Evolutionary conservation across 352 stramenopile genomes (phyloP).

Genomic region (Phytophthora capsici): DNA sequence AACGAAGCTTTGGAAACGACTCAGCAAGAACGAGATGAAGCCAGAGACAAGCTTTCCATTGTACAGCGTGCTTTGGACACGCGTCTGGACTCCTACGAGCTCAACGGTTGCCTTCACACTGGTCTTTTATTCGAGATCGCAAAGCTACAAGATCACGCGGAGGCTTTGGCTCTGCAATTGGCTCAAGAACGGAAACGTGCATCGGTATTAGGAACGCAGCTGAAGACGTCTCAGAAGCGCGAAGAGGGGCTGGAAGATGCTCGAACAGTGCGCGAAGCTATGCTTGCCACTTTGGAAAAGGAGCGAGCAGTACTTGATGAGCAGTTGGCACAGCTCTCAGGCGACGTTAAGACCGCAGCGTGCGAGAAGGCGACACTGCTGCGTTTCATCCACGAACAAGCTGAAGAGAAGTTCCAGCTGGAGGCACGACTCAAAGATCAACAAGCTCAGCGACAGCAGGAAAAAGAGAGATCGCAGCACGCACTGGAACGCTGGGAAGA

Average conservation of each 20-base stretch:
- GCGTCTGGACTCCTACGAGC: slow-evolving; percentile 60
- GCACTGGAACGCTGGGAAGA: slow-evolving; percentile 47
- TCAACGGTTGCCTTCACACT: slow-evolving; percentile 79
- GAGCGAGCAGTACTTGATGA: slow-evolving; percentile 55
- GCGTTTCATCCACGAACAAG: slow-evolving; percentile 80
- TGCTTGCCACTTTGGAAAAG: slow-evolving; percentile 61
- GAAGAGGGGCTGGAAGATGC: slow-evolving; percentile 59
- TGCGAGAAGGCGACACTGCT: slow-evolving; percentile 79
- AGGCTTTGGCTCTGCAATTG: slow-evolving; percentile 69
- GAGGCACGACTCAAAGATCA: slow-evolving; percentile 60
- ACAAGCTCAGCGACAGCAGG: slow-evolving; percentile 49
- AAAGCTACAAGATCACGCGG: slow-evolving; percentile 70
- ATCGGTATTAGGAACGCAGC: slow-evolving; percentile 39
- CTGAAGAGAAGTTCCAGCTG: slow-evolving; percentile 68
- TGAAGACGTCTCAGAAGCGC: slow-evolving; percentile 39
- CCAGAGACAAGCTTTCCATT: slow-evolving; percentile 65
- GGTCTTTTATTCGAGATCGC: slow-evolving; percentile 82
- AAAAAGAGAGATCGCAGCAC: slow-evolving; percentile 39
- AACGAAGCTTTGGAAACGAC: slow-evolving; percentile 29
- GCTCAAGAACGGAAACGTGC: slow-evolving; percentile 53
- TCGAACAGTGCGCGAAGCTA: slow-evolving; percentile 56
- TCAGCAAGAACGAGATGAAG: slow-evolving; percentile 46
- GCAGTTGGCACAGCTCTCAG: slow-evolving; percentile 45
- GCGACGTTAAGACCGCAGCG: slow-evolving; percentile 58
- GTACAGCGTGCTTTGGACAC: slow-evolving; percentile 75